Conservation (phyloP, 331 rosid species). For the Telfairia occidentalis region DNA sequence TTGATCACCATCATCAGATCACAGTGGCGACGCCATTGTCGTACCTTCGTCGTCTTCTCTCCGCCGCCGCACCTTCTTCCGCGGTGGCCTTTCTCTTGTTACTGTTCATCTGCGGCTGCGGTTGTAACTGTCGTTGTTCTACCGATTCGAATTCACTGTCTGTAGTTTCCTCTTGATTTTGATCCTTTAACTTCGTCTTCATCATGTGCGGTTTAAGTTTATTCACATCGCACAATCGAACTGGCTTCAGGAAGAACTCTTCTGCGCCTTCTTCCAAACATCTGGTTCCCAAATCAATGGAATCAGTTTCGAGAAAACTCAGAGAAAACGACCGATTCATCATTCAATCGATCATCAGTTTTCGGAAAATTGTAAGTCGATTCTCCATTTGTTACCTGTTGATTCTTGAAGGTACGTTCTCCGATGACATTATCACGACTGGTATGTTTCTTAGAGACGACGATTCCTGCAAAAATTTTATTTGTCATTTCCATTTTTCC, state of each 20-base stretch:
- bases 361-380: neutral
- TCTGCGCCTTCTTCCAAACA: constrained; percentile 94
- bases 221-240: constrained; percentile 50
- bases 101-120: neutral
- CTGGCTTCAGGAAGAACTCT: constrained; percentile 87
- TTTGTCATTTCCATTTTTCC: neutral
- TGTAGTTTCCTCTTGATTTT: neutral
- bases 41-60: neutral
- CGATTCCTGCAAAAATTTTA: constrained; percentile 51
- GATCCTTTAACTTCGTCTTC: constrained; percentile 36
- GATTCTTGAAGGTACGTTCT: constrained; percentile 34
- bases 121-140: neutral
- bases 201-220: constrained; percentile 62
- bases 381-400: neutral
- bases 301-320: too few relatives aligned
- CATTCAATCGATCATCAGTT: too few relatives aligned
- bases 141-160: neutral
- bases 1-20: neutral
- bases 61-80: neutral
- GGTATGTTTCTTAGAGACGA: constrained; percentile 78
- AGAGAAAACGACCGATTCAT: too few relatives aligned
- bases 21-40: constrained; percentile 1
- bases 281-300: constrained; percentile 19
- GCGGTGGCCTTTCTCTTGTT: neutral
- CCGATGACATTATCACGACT: constrained; percentile 90